phyloP scores from a whole-genome alignment of 306 rosid genomes.

The Cucumis cinereus region DNA sequence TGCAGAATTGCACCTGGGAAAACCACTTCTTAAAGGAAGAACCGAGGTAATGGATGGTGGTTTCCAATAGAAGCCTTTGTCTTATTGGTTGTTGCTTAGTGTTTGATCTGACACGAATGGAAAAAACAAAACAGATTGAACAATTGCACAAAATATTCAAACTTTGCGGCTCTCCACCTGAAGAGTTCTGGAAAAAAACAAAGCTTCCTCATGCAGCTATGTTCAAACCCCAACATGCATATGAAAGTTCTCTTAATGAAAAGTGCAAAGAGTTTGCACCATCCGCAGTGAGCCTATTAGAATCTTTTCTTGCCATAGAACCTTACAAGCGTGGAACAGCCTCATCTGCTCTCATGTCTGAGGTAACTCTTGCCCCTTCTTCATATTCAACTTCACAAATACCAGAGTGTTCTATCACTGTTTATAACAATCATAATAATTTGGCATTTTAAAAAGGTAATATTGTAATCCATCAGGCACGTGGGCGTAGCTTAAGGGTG shows the following conservation, averaged over 20 bases:
- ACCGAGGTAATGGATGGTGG: slow-evolving; percentile 55
- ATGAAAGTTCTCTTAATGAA: slow-evolving; percentile 55
- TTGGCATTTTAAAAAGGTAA: background rate
- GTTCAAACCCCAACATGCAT: slow-evolving; percentile 73
- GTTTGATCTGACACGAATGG: slow-evolving; percentile 2
- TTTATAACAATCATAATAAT: background rate
- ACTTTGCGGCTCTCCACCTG: slow-evolving; percentile 87
- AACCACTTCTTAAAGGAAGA: slow-evolving; percentile 91
- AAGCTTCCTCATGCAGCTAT: slow-evolving; percentile 83
- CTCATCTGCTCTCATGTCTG: slow-evolving; percentile 75
- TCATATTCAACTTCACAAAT: background rate
- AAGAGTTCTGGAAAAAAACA: slow-evolving; percentile 69
- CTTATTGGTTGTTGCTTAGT: background rate
- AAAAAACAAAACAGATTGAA: slow-evolving; percentile 45
- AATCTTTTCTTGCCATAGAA: slow-evolving; percentile 64
- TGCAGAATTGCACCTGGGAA: slow-evolving; percentile 69
- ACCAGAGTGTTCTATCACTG: background rate
- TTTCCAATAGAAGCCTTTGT: background rate
- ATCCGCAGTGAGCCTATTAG: slow-evolving; percentile 44
- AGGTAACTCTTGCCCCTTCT: slow-evolving; percentile 30
- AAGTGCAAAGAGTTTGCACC: slow-evolving; percentile 52
- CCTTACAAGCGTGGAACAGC: slow-evolving; percentile 70
- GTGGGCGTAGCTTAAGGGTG: too few relatives aligned
- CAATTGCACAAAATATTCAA: slow-evolving; percentile 91
- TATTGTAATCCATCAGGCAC: too few relatives aligned